A percentile compares a stretch with the other conserved stretches of the same genome.
Conservation (phyloP, 148 eudicot species). For the Chenopodium berlandieri region DNA sequence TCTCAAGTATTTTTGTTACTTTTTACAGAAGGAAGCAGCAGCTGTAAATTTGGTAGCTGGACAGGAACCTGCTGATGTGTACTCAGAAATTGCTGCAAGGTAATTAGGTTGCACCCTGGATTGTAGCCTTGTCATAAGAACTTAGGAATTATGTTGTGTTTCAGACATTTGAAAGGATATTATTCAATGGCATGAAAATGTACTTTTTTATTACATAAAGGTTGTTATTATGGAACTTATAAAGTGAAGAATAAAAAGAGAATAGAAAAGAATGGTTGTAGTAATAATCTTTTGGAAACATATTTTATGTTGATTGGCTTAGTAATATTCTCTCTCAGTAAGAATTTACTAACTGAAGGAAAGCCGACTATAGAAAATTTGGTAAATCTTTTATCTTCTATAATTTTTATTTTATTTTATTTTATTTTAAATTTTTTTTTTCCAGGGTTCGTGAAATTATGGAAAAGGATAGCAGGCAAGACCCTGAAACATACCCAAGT, state of each 20-base stretch:
- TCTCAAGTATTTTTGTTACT: constrained; percentile 22
- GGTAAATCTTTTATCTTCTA: too few species aligned
- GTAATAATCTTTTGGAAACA: background rate
- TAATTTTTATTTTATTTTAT: background rate
- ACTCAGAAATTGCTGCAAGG: constrained; percentile 88
- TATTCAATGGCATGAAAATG: constrained; percentile 5
- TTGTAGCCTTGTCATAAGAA: background rate
- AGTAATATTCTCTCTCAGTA: too few species aligned
- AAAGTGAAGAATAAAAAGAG: background rate
- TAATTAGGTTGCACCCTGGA: constrained; percentile 21
- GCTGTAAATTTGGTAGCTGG: constrained; percentile 88
- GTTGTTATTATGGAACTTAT: background rate
- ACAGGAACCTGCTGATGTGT: constrained; percentile 84
- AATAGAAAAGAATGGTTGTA: background rate
- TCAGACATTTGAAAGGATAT: background rate
- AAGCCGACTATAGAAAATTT: too few species aligned
- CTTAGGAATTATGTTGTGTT: constrained; percentile 5
- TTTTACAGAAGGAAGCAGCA: constrained; percentile 74
- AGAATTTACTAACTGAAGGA: too few species aligned
- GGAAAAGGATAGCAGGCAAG: constrained; percentile 70
- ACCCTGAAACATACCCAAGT: constrained; percentile 64
- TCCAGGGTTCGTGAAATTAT: constrained; percentile 79
- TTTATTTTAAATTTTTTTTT: background rate
- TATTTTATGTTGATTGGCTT: too few species aligned
- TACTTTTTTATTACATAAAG: background rate